A percentile compares a stretch with the other conserved stretches of the same genome.
These are phyloP conservation scores for Ceratobasidium sp. DNA, from an alignment of 1,284 basidiomycete species.

Conservation along the genomic window DNA sequence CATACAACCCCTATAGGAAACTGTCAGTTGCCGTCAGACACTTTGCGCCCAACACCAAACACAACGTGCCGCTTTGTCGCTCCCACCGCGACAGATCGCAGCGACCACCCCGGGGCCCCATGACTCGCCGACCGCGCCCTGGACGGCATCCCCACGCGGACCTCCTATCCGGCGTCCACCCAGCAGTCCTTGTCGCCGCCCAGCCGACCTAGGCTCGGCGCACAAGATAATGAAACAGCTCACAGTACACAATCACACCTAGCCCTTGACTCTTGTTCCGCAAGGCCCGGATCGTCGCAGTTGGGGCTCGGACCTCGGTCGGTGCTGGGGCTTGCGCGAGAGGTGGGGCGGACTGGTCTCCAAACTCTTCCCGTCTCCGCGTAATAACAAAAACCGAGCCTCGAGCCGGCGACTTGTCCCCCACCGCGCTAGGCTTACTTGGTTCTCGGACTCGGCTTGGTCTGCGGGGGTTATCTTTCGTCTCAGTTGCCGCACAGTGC, in stretches of 20 bases:
- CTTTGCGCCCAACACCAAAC: neutral
- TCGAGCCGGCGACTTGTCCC: constrained; percentile 6
- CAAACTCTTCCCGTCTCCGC: constrained; percentile 20
- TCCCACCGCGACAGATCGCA: neutral
- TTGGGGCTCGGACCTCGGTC: constrained; percentile 29
- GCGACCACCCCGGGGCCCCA: constrained; percentile 35
- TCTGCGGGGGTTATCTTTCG: constrained; percentile 8
- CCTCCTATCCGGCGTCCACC: constrained; percentile 22
- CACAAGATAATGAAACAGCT: constrained; percentile 38
- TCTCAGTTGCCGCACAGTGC: constrained; percentile 28
- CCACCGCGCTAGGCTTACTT: constrained; percentile 8
- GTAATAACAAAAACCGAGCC: constrained; percentile 20
- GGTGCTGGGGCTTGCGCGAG: constrained; percentile 1
- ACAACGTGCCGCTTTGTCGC: neutral
- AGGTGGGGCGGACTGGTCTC: constrained; percentile 19
- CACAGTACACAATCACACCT: neutral
- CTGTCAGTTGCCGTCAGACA: neutral
- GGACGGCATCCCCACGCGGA: constrained; percentile 8
- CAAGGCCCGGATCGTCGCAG: constrained; percentile 40
- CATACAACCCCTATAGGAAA: constrained; percentile 11
- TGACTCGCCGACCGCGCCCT: neutral
- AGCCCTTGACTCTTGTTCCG: constrained; percentile 19
- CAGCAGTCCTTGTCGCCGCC: constrained; percentile 7
- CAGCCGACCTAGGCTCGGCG: neutral
- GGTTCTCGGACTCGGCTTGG: neutral